phyloP scores from a whole-genome alignment of 106 monocot species.

The Dioscorea alata region DNA sequence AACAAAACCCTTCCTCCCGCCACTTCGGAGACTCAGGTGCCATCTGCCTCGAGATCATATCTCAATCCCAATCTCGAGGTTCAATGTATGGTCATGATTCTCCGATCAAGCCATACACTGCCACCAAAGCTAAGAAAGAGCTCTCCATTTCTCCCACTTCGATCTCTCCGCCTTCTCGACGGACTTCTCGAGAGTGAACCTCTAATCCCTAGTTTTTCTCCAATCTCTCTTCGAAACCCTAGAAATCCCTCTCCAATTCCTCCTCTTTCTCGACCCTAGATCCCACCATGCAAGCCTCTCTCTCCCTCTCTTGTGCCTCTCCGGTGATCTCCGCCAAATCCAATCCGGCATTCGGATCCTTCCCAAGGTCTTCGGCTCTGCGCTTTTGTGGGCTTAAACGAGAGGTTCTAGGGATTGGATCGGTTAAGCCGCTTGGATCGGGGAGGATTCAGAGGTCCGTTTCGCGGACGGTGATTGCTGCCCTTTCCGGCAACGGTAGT shows the following conservation, averaged over 20 bases:
- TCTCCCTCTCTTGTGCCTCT: constrained; percentile 14
- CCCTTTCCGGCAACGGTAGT: constrained; percentile 33
- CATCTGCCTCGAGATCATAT: too few species aligned
- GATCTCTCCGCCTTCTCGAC: constrained; percentile 29
- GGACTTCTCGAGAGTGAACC: constrained; percentile 30
- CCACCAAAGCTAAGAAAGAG: background rate
- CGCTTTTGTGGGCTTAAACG: constrained; percentile 67
- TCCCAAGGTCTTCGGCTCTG: constrained; percentile 7
- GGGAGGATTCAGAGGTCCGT: background rate
- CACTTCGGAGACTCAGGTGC: too few species aligned
- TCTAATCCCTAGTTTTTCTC: background rate
- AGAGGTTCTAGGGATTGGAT: constrained; percentile 29
- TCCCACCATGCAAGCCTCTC: constrained; percentile 26
- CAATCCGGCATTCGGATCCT: background rate
- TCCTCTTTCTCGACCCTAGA: background rate
- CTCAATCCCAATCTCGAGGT: too few species aligned
- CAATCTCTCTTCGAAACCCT: constrained; percentile 1
- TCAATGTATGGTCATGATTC: too few species aligned
- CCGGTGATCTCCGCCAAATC: constrained; percentile 10
- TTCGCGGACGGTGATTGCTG: constrained; percentile 17
- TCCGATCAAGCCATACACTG: too few species aligned
- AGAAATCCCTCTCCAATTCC: constrained; percentile 5
- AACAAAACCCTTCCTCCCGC: too few species aligned
- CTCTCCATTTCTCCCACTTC: constrained; percentile 5
- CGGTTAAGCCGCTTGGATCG: background rate